A percentile compares a stretch with the other conserved stretches of the same genome.
These are phyloP conservation scores for Parachlorella kessleri DNA, from an alignment of 139 green algal genomes.

Conservation along the genomic window DNA sequence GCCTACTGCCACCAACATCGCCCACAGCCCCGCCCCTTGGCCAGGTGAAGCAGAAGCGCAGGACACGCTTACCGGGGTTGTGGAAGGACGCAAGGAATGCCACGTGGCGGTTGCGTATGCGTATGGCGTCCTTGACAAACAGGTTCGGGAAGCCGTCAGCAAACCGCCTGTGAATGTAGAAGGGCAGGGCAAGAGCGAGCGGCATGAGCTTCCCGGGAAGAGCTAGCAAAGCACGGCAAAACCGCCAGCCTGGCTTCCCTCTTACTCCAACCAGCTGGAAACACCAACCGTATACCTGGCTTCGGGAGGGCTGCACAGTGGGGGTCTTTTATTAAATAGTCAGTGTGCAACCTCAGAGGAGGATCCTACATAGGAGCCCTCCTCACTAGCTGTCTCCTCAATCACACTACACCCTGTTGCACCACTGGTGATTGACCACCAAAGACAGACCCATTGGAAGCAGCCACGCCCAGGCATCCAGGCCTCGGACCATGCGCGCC, in stretches of 20 bases:
- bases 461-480: not conserved
- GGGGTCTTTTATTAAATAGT: no score
- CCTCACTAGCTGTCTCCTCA: not conserved
- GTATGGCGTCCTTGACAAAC: constrained; percentile 92
- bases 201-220: not conserved
- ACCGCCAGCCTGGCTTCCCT: no score
- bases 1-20: no score
- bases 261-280: no score
- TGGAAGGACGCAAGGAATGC: constrained; percentile 98
- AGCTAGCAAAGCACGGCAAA: no score
- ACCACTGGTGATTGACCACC: not conserved
- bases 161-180: constrained; percentile 56
- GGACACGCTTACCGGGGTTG: constrained; percentile 51
- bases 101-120: constrained; percentile 93
- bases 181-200: constrained; percentile 2
- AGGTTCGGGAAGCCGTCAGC: constrained; percentile 98
- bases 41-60: no score
- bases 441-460: not conserved
- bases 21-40: no score
- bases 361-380: no score
- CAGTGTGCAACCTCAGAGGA: no score
- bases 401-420: not conserved
- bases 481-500: no score
- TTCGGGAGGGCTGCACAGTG: no score
- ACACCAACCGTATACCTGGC: no score